Evolutionary conservation across 2,329 filamentous ascomycete genomes (phyloP).

Genomic region (Diaporthe helianthi): DNA sequence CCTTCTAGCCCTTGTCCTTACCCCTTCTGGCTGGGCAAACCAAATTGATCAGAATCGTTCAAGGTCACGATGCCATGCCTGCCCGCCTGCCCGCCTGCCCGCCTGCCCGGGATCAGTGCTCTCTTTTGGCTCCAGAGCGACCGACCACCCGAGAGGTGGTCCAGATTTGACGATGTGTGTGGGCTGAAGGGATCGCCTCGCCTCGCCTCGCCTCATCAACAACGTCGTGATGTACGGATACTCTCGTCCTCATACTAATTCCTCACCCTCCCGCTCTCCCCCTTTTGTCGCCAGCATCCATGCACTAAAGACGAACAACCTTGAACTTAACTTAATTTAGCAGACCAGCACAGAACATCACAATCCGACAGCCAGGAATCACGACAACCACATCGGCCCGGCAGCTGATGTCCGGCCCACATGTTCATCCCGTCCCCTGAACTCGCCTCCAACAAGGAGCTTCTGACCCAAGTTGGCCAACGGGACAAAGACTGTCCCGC

Average conservation of each 20-base stretch:
- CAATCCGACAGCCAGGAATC: slow-evolving; percentile 1
- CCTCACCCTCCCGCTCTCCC: no score
- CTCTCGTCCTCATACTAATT: not conserved
- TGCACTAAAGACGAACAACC: not conserved
- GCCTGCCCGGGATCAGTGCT: slow-evolving; percentile 14
- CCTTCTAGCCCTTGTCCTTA: not conserved
- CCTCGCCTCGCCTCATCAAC: slow-evolving; percentile 17
- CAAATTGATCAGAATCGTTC: slow-evolving; percentile 19
- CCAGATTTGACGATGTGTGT: slow-evolving; percentile 10
- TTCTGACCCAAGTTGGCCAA: not conserved
- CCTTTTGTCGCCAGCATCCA: not conserved
- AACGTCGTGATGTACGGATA: not conserved
- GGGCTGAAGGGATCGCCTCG: slow-evolving; percentile 16
- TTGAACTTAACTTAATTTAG: slow-evolving; percentile 3
- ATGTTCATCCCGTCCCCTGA: slow-evolving; percentile 8
- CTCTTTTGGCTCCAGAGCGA: slow-evolving; percentile 3
- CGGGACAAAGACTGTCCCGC: not conserved
- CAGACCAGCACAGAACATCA: not conserved
- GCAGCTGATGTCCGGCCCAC: not conserved
- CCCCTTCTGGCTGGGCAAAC: slow-evolving; percentile 6
- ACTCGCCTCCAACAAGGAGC: not conserved
- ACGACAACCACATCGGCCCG: slow-evolving; percentile 3
- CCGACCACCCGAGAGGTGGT: not conserved
- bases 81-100: no score
- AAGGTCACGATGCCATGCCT: not conserved